Conservation (phyloP, 495 filamentous ascomycete genomes). For the Penicillium cinerascens region DNA sequence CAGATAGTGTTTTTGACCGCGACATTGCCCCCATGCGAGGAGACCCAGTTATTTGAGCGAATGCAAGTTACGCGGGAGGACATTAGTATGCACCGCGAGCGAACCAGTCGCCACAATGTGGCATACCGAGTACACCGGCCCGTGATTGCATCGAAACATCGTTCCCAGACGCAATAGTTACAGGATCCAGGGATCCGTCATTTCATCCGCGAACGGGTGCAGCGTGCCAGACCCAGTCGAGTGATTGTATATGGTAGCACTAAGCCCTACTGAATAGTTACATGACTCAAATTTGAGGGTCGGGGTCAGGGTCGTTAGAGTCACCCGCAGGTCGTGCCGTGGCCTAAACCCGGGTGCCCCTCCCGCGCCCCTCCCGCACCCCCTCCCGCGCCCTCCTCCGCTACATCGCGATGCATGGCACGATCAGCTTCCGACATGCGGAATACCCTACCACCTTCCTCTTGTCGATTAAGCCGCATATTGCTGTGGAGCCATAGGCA, state of each 20-base stretch:
- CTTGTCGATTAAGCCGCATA: too few species aligned
- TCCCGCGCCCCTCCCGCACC: too few species aligned
- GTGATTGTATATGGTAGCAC: neutral
- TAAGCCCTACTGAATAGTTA: too few species aligned
- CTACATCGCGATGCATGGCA: too few species aligned
- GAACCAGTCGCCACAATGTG: neutral
- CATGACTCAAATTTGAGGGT: too few species aligned
- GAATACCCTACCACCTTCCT: too few species aligned
- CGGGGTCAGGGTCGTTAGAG: too few species aligned
- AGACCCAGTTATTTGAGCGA: conserved; percentile 5
- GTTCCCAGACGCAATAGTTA: neutral
- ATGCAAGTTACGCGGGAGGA: neutral
- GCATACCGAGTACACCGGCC: neutral
- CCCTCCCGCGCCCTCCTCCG: too few species aligned
- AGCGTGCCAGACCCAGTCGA: neutral
- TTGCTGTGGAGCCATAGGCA: too few species aligned
- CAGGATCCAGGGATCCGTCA: neutral
- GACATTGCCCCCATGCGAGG: conserved; percentile 12
- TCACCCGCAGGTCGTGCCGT: too few species aligned
- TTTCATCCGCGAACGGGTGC: neutral
- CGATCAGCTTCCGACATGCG: too few species aligned
- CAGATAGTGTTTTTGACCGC: conserved; percentile 23
- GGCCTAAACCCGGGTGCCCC: too few species aligned
- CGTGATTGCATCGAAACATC: neutral
- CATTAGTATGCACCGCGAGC: neutral